Evolutionary conservation across 352 stramenopile genomes (phyloP).

Genomic region (Plasmopara viticola): DNA sequence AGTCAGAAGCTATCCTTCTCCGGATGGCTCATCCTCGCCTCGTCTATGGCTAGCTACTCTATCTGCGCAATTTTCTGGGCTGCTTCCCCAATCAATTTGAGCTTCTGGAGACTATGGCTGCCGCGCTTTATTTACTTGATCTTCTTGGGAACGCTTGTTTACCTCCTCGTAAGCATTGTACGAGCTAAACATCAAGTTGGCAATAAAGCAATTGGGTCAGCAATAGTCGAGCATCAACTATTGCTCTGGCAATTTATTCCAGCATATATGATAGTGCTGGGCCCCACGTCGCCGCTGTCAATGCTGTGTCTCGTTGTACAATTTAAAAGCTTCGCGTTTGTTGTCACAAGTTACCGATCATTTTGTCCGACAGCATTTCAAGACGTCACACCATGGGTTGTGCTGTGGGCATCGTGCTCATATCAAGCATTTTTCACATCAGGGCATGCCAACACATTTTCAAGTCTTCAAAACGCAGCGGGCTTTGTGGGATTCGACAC

Average conservation of each 20-base stretch:
- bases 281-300: conserved; percentile 52
- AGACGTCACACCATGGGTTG: conserved; percentile 30
- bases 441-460: conserved; percentile 87
- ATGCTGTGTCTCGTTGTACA: conserved; percentile 43
- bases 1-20: conserved; percentile 10
- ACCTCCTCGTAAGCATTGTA: conserved; percentile 9
- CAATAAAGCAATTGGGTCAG: neutral
- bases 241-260: conserved; percentile 42
- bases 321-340: conserved; percentile 34
- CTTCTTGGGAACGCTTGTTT: conserved; percentile 20
- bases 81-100: conserved; percentile 27
- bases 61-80: conserved; percentile 47
- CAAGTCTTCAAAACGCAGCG: conserved; percentile 85
- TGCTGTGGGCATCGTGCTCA: conserved; percentile 52
- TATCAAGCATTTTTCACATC: conserved; percentile 83
- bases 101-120: conserved; percentile 47
- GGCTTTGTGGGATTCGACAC: conserved; percentile 86
- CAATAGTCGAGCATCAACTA: conserved; percentile 17
- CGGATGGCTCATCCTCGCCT: conserved; percentile 16
- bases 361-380: conserved; percentile 1
- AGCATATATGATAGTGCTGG: conserved; percentile 55
- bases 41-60: conserved; percentile 20
- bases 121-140: conserved; percentile 47
- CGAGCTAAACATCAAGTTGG: conserved; percentile 2
- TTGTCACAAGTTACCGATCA: conserved; percentile 19